These are phyloP conservation scores for Thermoascus crustaceus DNA, from an alignment of 2,329 filamentous ascomycete genomes.

Conservation along the genomic window DNA sequence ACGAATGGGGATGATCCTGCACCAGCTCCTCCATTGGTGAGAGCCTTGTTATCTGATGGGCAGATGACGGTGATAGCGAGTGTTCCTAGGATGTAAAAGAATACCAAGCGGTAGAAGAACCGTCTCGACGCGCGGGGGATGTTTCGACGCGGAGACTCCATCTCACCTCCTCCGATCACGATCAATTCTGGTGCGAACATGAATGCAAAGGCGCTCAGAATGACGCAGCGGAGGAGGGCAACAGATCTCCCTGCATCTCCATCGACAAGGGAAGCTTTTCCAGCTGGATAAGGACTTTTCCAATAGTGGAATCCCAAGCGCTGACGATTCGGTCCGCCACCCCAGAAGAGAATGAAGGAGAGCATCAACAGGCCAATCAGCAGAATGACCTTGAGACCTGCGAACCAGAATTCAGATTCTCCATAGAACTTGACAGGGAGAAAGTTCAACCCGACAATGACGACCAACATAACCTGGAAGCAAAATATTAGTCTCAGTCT, in stretches of 20 bases:
- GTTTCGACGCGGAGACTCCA: slow-evolving; percentile 50
- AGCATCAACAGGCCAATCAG: slow-evolving; percentile 45
- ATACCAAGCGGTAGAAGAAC: slow-evolving; percentile 54
- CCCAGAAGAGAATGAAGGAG: slow-evolving; percentile 49
- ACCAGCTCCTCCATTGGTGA: slow-evolving; percentile 47
- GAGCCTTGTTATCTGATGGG: slow-evolving; percentile 43
- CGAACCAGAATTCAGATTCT: slow-evolving; percentile 49
- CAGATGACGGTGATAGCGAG: slow-evolving; percentile 55
- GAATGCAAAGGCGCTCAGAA: slow-evolving; percentile 47
- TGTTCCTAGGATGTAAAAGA: slow-evolving; percentile 53
- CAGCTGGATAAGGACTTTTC: slow-evolving; percentile 40
- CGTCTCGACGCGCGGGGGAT: slow-evolving; percentile 52
- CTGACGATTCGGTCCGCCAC: slow-evolving; percentile 46
- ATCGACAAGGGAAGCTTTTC: slow-evolving; percentile 39
- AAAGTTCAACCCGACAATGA: slow-evolving; percentile 46
- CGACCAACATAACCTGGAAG: slow-evolving; percentile 47
- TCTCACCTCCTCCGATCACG: slow-evolving; percentile 51
- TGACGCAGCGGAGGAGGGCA: slow-evolving; percentile 43
- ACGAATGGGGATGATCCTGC: slow-evolving; percentile 44
- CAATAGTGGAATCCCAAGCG: slow-evolving; percentile 46
- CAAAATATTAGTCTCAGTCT: not conserved
- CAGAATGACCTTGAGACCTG: slow-evolving; percentile 44
- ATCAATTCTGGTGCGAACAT: slow-evolving; percentile 49
- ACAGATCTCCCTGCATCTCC: slow-evolving; percentile 45
- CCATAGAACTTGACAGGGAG: slow-evolving; percentile 45